phyloP scores from a whole-genome alignment of 768 basidiomycete genomes.

The Amanita polypyramis region DNA sequence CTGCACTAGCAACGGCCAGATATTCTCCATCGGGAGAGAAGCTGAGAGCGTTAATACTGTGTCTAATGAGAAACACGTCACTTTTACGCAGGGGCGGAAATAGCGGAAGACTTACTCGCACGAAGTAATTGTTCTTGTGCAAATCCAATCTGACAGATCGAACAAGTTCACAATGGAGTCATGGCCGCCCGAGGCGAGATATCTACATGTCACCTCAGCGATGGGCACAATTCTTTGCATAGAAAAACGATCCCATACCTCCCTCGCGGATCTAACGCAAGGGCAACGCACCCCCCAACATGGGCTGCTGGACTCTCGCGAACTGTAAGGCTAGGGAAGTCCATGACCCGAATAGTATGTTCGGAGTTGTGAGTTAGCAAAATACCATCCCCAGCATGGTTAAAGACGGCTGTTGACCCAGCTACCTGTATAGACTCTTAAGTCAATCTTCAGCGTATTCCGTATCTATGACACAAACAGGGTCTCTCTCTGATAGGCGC shows the following conservation, averaged over 20 bases:
- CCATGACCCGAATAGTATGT: slow-evolving; percentile 55
- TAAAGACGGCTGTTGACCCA: slow-evolving; percentile 65
- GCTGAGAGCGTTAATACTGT: slow-evolving; percentile 62
- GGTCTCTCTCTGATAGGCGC: slow-evolving; percentile 38
- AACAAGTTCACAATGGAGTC: slow-evolving; percentile 82
- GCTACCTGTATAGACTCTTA: slow-evolving; percentile 23
- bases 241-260: slow-evolving; percentile 25
- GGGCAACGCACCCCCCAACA: slow-evolving; percentile 69
- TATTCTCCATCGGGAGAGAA: slow-evolving; percentile 84
- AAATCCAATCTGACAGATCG: slow-evolving; percentile 74
- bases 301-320: slow-evolving; percentile 63
- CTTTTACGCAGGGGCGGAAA: not conserved
- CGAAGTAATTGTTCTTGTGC: slow-evolving; percentile 60
- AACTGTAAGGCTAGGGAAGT: slow-evolving; percentile 51
- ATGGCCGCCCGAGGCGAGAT: slow-evolving; percentile 69
- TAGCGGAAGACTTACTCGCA: slow-evolving; percentile 55
- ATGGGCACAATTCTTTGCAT: not conserved
- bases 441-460: not conserved
- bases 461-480: slow-evolving; percentile 20
- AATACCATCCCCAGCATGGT: slow-evolving; percentile 64
- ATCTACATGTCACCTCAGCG: slow-evolving; percentile 26
- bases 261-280: slow-evolving; percentile 75
- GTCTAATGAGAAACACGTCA: slow-evolving; percentile 25
- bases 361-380: slow-evolving; percentile 56
- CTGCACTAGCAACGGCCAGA: slow-evolving; percentile 63